Evolutionary conservation across 2,329 filamentous ascomycete genomes (phyloP).

Genomic region (Monosporascus sp.): DNA sequence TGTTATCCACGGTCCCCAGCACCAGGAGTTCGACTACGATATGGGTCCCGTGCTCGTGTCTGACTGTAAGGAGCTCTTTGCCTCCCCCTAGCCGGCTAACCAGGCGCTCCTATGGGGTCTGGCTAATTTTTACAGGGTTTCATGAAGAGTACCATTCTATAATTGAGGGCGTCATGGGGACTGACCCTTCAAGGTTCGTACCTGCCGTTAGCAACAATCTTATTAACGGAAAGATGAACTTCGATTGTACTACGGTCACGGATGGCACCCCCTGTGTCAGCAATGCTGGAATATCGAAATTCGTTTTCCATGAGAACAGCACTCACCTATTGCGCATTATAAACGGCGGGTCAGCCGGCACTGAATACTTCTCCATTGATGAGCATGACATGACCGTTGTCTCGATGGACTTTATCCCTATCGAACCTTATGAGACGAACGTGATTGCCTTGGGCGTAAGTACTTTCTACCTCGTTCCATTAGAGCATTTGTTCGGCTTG

Average conservation of each 20-base stretch:
- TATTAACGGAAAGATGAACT: constrained; percentile 13
- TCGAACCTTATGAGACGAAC: constrained; percentile 40
- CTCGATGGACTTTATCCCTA: constrained; percentile 40
- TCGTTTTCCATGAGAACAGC: constrained; percentile 25
- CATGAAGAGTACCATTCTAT: constrained; percentile 9
- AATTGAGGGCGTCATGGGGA: not conserved
- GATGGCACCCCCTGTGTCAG: not conserved
- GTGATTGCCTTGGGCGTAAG: constrained; percentile 8
- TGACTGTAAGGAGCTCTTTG: not conserved
- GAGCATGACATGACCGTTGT: constrained; percentile 41
- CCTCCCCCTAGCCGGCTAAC: too few relatives aligned
- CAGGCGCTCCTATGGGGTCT: too few relatives aligned
- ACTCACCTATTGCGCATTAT: constrained; percentile 29
- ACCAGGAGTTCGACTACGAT: constrained; percentile 13
- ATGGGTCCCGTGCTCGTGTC: constrained; percentile 9
- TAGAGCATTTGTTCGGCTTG: too few relatives aligned
- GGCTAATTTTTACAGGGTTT: constrained; percentile 1
- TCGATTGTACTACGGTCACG: constrained; percentile 2
- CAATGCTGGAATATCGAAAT: constrained; percentile 11
- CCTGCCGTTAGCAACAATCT: constrained; percentile 26
- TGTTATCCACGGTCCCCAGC: constrained; percentile 13
- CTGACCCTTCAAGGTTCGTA: constrained; percentile 25
- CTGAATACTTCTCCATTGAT: constrained; percentile 33
- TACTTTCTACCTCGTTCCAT: too few relatives aligned
- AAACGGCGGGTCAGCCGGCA: too few relatives aligned